Evolutionary conservation across 352 stramenopile species (phyloP).

Genomic region (Pythium chondricola): DNA sequence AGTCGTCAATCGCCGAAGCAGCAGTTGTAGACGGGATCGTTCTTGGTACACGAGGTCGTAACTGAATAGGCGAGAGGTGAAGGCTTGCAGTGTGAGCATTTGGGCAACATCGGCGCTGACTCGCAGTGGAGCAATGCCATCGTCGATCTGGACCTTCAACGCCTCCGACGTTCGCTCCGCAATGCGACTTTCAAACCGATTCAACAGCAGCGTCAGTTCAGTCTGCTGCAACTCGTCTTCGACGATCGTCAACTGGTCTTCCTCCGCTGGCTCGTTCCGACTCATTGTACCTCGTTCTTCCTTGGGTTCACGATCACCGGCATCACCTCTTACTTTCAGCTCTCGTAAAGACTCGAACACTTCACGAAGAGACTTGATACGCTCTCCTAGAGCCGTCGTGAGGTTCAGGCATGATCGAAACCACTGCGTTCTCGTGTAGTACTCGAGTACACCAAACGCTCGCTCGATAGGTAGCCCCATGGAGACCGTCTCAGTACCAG

Average conservation of each 20-base stretch:
- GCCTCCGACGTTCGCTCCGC: constrained; percentile 24
- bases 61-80: constrained; percentile 23
- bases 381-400: constrained; percentile 22
- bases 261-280: not conserved
- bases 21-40: not conserved
- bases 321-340: not conserved
- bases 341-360: not conserved
- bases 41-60: constrained; percentile 4
- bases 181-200: constrained; percentile 29
- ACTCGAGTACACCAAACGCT: constrained; percentile 21
- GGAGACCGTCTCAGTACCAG: not conserved
- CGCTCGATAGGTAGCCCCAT: constrained; percentile 9
- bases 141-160: not conserved
- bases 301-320: not conserved
- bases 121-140: not conserved
- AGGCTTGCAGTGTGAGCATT: constrained; percentile 3
- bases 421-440: constrained; percentile 25
- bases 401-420: constrained; percentile 16
- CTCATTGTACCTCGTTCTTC: not conserved
- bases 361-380: constrained; percentile 16
- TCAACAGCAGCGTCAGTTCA: constrained; percentile 22
- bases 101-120: constrained; percentile 3
- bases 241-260: constrained; percentile 6
- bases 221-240: not conserved
- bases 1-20: constrained; percentile 20